phyloP scores from a whole-genome alignment of 2,329 filamentous ascomycete species.

The Coleophoma cylindrospora region DNA sequence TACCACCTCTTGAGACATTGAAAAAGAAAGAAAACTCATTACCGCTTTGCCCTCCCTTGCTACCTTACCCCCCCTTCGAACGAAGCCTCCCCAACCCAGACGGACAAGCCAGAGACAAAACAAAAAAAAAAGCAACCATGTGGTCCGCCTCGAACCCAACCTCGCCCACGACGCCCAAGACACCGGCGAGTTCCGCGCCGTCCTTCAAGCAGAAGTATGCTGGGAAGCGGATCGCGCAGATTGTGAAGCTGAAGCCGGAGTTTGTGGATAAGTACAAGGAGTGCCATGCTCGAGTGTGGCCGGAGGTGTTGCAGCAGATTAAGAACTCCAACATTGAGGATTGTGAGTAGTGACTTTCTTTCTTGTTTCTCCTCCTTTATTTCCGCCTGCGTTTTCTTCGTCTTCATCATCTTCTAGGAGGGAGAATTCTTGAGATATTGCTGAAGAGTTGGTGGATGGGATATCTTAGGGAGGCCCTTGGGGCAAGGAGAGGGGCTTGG shows the following conservation, averaged over 20 bases:
- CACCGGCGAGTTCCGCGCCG: slow-evolving; percentile 3
- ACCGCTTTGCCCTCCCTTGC: too few species aligned
- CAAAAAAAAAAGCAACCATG: slow-evolving; percentile 5
- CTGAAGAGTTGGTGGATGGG: neutral
- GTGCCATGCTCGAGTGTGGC: slow-evolving; percentile 71
- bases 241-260: slow-evolving; percentile 66
- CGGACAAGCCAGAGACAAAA: too few species aligned
- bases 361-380: neutral
- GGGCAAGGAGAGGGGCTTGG: neutral
- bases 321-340: slow-evolving; percentile 70
- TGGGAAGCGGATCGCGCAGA: slow-evolving; percentile 61
- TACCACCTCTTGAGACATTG: neutral
- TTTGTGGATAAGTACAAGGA: slow-evolving; percentile 66
- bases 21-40: too few species aligned
- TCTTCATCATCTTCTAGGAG: too few species aligned
- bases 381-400: too few species aligned
- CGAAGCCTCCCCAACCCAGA: too few species aligned
- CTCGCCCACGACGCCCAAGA: slow-evolving; percentile 12
- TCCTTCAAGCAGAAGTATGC: slow-evolving; percentile 28
- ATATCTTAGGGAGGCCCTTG: neutral
- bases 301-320: slow-evolving; percentile 71
- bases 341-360: slow-evolving; percentile 40
- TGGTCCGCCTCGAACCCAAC: slow-evolving; percentile 15
- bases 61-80: neutral
- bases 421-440: neutral